Evolutionary conservation across 2,329 filamentous ascomycete species (phyloP), one percentile per base, ranked within the genome.

Genomic region (Hypomyces perniciosus): DNA sequence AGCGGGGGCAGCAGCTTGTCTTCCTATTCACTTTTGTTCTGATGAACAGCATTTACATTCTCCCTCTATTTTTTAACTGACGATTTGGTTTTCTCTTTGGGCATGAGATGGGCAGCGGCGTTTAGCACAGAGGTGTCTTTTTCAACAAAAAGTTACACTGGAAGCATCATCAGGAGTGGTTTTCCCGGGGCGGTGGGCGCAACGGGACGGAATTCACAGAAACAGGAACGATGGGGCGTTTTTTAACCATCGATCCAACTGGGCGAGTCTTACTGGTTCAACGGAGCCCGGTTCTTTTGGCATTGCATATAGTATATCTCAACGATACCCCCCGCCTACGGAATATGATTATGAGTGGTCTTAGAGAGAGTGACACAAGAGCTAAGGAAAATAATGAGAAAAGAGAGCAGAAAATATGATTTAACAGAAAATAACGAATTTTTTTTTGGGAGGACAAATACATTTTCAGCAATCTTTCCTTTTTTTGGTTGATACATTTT

Each of bases 131-230:
- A 55, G 52, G 64, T 68, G 64, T 66, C 65, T 68, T 69, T 69
- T 69, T 69, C 67, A 69, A 69, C 67, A 69, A 69, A 69, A 68
- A 69, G 66, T 58, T 64, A 62, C 66, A 66, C 65, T 60, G 65
- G 60, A 62, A 45, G 27, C 33, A 44, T 50, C 12, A 40, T 45
- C 33, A 46, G 28, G 39, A 49, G 38, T 37, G 43, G 41, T 41
- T 52, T 38, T 41, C 42, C 44, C 50, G 40, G 50, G 50, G 50
- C 50, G 50, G 50, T 28, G 50, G 50, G 50, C 50, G 50, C 50
- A 52, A 52, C 33, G 50, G 50, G 50, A 52, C 44, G 37, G 46
- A 41, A 41, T 8, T 8, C 8, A 41, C 8, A 35, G 12, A 35
- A 46, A 46, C 44, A 27, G 39, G 10, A 13, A 6, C 8, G 46